Evolutionary conservation across 2,329 filamentous ascomycete species (phyloP).

Genomic region (Remersonia thermophila): DNA sequence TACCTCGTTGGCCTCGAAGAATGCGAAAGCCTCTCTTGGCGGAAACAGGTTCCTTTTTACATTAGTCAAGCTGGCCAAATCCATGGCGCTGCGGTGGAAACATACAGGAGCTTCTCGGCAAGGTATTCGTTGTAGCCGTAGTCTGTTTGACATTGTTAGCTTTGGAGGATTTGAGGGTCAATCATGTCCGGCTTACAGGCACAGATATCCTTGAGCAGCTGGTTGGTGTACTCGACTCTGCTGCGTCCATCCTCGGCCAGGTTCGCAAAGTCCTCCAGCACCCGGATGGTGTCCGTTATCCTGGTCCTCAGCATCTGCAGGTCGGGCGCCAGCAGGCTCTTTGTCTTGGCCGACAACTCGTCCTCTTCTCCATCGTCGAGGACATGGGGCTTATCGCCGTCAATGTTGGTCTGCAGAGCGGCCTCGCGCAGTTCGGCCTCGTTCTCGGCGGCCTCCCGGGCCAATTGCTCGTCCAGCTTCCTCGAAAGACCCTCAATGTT

Average conservation of each 20-base stretch:
- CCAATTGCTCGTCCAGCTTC: slow-evolving; percentile 67
- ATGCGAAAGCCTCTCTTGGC: slow-evolving; percentile 86
- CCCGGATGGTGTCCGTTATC: slow-evolving; percentile 86
- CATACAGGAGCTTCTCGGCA: slow-evolving; percentile 76
- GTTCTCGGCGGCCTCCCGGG: slow-evolving; percentile 69
- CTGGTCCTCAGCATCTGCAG: slow-evolving; percentile 76
- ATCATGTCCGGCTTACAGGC: slow-evolving; percentile 35
- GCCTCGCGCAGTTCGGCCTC: slow-evolving; percentile 76
- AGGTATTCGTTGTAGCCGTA: slow-evolving; percentile 92
- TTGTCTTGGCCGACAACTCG: slow-evolving; percentile 44
- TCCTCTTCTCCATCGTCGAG: slow-evolving; percentile 50
- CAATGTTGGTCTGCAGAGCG: slow-evolving; percentile 87
- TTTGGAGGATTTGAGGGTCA: neutral
- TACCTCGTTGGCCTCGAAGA: slow-evolving; percentile 96
- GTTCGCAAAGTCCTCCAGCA: slow-evolving; percentile 78
- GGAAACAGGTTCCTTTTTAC: slow-evolving; percentile 58
- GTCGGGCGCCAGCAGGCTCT: slow-evolving; percentile 67
- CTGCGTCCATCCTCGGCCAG: slow-evolving; percentile 69
- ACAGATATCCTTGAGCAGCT: slow-evolving; percentile 84
- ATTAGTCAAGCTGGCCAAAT: slow-evolving; percentile 1
- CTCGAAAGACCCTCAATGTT: slow-evolving; percentile 88
- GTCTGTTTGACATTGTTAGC: slow-evolving; percentile 29
- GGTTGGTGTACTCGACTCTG: slow-evolving; percentile 74
- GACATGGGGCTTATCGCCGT: slow-evolving; percentile 57
- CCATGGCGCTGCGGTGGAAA: neutral